These are phyloP conservation scores for Mortierella sp. DNA, from an alignment of 371 early-diverging fungal species.

Conservation along the genomic window DNA sequence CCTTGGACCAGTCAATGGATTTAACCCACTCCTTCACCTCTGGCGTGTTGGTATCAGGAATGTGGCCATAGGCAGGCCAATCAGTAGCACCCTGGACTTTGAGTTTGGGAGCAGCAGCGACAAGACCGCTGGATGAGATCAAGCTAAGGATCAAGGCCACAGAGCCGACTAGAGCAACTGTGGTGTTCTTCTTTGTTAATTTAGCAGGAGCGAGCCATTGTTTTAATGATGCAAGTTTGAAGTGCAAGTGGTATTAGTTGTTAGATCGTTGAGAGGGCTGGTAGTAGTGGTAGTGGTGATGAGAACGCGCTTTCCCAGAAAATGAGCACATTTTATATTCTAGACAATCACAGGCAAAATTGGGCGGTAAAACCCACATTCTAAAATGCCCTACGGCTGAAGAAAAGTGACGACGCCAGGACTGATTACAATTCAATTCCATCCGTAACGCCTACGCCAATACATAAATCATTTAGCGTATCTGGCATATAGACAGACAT, in stretches of 20 bases:
- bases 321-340: too few species aligned
- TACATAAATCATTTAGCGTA: neutral
- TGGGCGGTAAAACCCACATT: neutral
- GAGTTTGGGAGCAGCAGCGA: slow-evolving; percentile 2
- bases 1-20: slow-evolving; percentile 48
- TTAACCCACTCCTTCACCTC: slow-evolving; percentile 49
- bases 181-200: neutral
- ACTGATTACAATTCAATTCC: neutral
- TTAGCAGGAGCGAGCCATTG: neutral
- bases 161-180: slow-evolving; percentile 19
- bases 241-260: neutral
- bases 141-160: slow-evolving; percentile 16
- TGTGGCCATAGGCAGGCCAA: slow-evolving; percentile 48
- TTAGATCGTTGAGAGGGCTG: too few species aligned
- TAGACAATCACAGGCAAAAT: slow-evolving; percentile 24
- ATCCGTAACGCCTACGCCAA: neutral
- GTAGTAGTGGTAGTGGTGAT: too few species aligned
- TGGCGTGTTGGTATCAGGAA: slow-evolving; percentile 39
- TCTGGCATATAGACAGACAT: neutral
- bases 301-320: too few species aligned
- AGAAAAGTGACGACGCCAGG: neutral
- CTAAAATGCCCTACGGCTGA: neutral
- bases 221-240: too few species aligned
- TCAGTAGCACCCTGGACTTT: slow-evolving; percentile 32
- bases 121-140: neutral